Evolutionary conservation across 2,329 filamentous ascomycete species (phyloP).

Genomic region (Aureobasidium zeae): DNA sequence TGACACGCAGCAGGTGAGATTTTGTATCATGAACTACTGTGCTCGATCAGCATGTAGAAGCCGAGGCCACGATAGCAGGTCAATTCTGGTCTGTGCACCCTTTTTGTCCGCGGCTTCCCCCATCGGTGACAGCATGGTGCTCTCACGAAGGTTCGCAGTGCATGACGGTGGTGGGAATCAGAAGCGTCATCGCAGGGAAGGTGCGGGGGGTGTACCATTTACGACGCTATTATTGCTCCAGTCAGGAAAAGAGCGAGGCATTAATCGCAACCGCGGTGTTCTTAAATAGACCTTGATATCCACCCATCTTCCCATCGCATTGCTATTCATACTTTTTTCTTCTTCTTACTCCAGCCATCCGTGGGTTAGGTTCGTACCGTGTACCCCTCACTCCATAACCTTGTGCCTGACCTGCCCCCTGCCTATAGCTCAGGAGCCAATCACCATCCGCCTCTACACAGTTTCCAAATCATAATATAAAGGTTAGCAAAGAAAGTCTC

Average conservation of each 20-base stretch:
- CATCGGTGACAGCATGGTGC: neutral
- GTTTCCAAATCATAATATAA: neutral
- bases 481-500: slow-evolving; percentile 4
- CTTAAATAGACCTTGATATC: slow-evolving; percentile 15
- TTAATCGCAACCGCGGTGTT: slow-evolving; percentile 1
- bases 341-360: neutral
- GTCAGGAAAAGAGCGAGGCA: slow-evolving; percentile 1
- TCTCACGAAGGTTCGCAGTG: neutral
- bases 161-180: slow-evolving; percentile 8
- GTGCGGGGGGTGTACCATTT: slow-evolving; percentile 4
- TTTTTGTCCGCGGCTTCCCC: neutral
- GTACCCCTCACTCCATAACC: slow-evolving; percentile 6
- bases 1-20: no score
- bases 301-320: slow-evolving; percentile 4
- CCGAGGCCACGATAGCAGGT: neutral
- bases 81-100: neutral
- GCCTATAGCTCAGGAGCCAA: slow-evolving; percentile 1
- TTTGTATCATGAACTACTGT: no score
- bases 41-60: no score
- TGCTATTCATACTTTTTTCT: neutral
- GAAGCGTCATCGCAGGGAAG: neutral
- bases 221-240: no score
- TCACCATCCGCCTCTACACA: neutral
- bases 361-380: slow-evolving; percentile 4
- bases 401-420: slow-evolving; percentile 7